A percentile compares a stretch with the other conserved stretches of the same genome.
Evolutionary conservation across 1,284 basidiomycete genomes (phyloP).

Genomic region (Moniliophthora roreri): DNA sequence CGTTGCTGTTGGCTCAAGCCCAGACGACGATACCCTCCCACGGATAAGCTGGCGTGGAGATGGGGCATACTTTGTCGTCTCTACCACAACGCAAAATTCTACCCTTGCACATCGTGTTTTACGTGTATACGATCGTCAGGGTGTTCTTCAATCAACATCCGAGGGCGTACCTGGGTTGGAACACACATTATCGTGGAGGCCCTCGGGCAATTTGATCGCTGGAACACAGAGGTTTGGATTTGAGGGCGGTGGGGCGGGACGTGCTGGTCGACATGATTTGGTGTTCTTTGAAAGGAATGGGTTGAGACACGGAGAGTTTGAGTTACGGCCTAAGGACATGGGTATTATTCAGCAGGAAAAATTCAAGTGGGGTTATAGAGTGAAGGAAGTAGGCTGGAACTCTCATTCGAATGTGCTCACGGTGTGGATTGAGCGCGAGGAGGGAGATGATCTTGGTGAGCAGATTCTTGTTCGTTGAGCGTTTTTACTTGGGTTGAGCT

Average conservation of each 20-base stretch:
- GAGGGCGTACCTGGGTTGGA: conserved; percentile 86
- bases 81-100: conserved; percentile 43
- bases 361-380: conserved; percentile 59
- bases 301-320: conserved; percentile 88
- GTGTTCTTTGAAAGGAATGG: conserved; percentile 98
- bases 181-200: conserved; percentile 82
- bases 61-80: conserved; percentile 84
- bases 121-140: conserved; percentile 83
- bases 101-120: conserved; percentile 50
- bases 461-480: conserved; percentile 12
- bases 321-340: conserved; percentile 42
- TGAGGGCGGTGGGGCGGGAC: conserved; percentile 68
- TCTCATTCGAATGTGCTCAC: conserved; percentile 85
- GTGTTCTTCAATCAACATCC: conserved; percentile 80
- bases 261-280: conserved; percentile 77
- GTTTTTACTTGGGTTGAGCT: conserved; percentile 1
- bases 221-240: conserved; percentile 82
- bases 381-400: conserved; percentile 86
- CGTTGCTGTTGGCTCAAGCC: conserved; percentile 46
- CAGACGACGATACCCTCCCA: conserved; percentile 74
- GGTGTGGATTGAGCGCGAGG: conserved; percentile 78
- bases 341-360: conserved; percentile 28
- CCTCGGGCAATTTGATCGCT: conserved; percentile 86
- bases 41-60: conserved; percentile 94
- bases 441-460: conserved; percentile 65